Percentiles rank a stretch among this genome's conserved stretches.
Conservation (phyloP, 1,284 basidiomycete genomes). For the Papiliotrema nemorosa region DNA sequence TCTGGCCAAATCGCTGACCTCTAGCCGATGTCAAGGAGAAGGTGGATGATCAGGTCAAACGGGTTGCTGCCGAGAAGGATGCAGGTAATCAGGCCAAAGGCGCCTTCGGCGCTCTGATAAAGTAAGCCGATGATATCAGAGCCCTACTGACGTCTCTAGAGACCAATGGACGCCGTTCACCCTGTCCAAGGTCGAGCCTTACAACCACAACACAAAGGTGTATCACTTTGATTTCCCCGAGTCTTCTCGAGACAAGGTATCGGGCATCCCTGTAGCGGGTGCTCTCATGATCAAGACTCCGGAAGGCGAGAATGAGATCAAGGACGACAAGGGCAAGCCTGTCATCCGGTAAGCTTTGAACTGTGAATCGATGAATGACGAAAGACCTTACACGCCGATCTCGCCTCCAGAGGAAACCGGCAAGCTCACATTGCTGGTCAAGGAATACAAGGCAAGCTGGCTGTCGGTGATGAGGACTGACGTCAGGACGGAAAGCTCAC, state of each 20-base stretch:
- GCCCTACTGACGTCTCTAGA: slow-evolving; percentile 19
- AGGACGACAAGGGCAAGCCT: slow-evolving; percentile 78
- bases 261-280: slow-evolving; percentile 60
- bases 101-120: slow-evolving; percentile 28
- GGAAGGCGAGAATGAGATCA: slow-evolving; percentile 48
- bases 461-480: neutral
- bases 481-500: slow-evolving; percentile 70
- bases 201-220: slow-evolving; percentile 86
- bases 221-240: slow-evolving; percentile 83
- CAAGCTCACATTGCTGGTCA: slow-evolving; percentile 77
- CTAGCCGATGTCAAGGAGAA: slow-evolving; percentile 15
- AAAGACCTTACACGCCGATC: slow-evolving; percentile 73
- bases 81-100: slow-evolving; percentile 22
- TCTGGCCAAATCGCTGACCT: neutral
- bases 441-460: slow-evolving; percentile 58
- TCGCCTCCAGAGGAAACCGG: slow-evolving; percentile 69
- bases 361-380: neutral
- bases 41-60: slow-evolving; percentile 19
- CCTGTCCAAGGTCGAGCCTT: slow-evolving; percentile 76
- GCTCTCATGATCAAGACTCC: slow-evolving; percentile 55
- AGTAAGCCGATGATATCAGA: slow-evolving; percentile 20
- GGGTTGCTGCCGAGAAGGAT: slow-evolving; percentile 22
- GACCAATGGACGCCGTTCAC: slow-evolving; percentile 55
- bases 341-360: slow-evolving; percentile 61
- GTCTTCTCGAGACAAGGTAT: slow-evolving; percentile 60